These are phyloP conservation scores for Hura crepitans DNA, from an alignment of 441 rosid species.

Conservation along the genomic window DNA sequence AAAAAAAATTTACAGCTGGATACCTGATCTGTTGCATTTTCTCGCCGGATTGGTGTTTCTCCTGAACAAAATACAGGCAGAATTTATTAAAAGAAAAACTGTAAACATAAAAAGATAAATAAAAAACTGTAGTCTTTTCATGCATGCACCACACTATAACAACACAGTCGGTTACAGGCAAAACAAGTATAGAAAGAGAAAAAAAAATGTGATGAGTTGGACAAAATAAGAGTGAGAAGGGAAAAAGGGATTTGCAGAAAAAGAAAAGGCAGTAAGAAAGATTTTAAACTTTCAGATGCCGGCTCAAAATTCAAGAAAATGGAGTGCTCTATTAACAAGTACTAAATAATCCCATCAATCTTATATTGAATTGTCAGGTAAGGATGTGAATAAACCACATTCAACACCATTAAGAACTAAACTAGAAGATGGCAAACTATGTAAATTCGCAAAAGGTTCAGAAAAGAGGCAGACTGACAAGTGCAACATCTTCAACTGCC, in stretches of 20 bases:
- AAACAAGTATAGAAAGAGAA: not conserved
- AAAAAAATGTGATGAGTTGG: not conserved
- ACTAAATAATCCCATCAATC: not conserved
- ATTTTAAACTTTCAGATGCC: not conserved
- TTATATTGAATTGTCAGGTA: not conserved
- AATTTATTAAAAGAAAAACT: not conserved
- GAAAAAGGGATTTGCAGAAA: not conserved
- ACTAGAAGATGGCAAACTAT: not conserved
- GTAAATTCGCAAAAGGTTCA: not conserved
- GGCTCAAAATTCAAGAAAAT: not conserved
- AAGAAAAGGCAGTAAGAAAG: not conserved
- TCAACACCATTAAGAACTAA: not conserved
- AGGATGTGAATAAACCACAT: not conserved
- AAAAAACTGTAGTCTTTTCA: not conserved
- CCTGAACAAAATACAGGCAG: constrained; percentile 36
- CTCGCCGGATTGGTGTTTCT: constrained; percentile 36
- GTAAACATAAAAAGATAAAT: not conserved
- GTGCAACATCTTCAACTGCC: not conserved
- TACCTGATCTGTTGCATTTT: constrained; percentile 47
- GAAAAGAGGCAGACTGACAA: not conserved
- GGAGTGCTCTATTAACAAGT: not conserved
- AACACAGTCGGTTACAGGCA: not conserved
- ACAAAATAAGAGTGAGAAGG: not conserved
- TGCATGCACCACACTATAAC: not conserved
- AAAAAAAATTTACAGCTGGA: constrained; percentile 11